Conservation (phyloP, 2,329 filamentous ascomycete genomes). For the Penicillium sp. region DNA sequence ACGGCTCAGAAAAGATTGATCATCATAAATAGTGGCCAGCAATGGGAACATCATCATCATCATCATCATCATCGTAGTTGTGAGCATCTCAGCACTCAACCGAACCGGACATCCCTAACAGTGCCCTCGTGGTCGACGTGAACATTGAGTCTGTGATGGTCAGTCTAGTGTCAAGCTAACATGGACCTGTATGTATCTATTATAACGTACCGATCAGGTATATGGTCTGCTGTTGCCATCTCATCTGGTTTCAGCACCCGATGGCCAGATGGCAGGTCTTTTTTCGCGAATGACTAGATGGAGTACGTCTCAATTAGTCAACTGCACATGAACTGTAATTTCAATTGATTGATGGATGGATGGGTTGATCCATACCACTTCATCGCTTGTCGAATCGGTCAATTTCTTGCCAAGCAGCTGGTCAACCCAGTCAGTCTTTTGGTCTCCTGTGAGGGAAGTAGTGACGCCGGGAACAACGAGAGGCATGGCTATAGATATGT, state of each 20-base stretch:
- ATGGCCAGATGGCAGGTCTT: conserved; percentile 42
- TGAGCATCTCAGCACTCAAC: conserved; percentile 20
- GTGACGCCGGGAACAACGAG: conserved; percentile 45
- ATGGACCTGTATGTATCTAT: background rate
- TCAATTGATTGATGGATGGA: background rate
- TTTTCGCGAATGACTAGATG: conserved; percentile 42
- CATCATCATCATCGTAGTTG: no score
- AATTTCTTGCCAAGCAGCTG: conserved; percentile 47
- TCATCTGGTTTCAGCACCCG: conserved; percentile 40
- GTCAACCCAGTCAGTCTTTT: conserved; percentile 39
- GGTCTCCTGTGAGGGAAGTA: conserved; percentile 23
- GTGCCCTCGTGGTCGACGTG: conserved; percentile 41
- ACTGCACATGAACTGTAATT: background rate
- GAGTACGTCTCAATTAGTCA: background rate
- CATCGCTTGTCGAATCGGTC: conserved; percentile 32
- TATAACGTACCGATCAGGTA: conserved; percentile 36
- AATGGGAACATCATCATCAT: background rate
- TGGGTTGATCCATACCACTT: conserved; percentile 24
- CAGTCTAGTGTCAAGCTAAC: background rate
- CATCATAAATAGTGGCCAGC: background rate
- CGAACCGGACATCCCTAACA: conserved; percentile 42
- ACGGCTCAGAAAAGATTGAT: no score
- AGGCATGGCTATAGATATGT: conserved; percentile 35
- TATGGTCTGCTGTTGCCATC: conserved; percentile 39
- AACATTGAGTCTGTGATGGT: conserved; percentile 37